phyloP scores from a whole-genome alignment of 306 rosid species.

The Heteromeles arbutifolia region DNA sequence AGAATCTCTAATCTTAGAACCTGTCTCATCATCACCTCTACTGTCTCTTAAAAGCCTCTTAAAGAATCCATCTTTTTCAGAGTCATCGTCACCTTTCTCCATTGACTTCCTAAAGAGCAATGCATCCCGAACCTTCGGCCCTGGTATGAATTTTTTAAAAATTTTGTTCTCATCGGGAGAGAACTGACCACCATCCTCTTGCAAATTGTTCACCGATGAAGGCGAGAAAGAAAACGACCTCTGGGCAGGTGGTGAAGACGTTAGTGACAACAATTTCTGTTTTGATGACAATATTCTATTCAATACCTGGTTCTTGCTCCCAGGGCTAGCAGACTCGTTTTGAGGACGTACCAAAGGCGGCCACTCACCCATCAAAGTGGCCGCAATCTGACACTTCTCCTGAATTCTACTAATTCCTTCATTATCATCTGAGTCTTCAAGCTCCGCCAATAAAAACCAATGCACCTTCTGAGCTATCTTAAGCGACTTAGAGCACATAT shows the following conservation, averaged over 20 bases:
- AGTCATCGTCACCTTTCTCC: slow-evolving; percentile 67
- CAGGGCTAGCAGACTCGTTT: slow-evolving; percentile 35
- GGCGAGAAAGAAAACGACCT: slow-evolving; percentile 61
- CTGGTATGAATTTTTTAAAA: slow-evolving; percentile 74
- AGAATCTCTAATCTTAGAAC: slow-evolving; percentile 67
- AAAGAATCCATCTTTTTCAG: slow-evolving; percentile 87
- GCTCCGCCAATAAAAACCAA: slow-evolving; percentile 87
- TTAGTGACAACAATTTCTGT: slow-evolving; percentile 63
- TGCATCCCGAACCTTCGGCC: slow-evolving; percentile 81
- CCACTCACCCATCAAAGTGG: slow-evolving; percentile 95
- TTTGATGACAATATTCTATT: slow-evolving; percentile 66
- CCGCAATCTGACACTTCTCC: slow-evolving; percentile 83
- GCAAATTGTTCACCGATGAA: slow-evolving; percentile 45
- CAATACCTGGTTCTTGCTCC: slow-evolving; percentile 71
- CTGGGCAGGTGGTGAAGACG: slow-evolving; percentile 57
- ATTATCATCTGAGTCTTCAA: slow-evolving; percentile 85
- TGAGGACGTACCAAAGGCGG: slow-evolving; percentile 51
- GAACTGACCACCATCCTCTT: slow-evolving; percentile 47
- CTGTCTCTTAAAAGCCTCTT: slow-evolving; percentile 82
- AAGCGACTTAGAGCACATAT: slow-evolving; percentile 78
- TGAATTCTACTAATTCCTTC: slow-evolving; percentile 88
- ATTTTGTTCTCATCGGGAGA: slow-evolving; percentile 72
- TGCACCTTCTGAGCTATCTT: slow-evolving; percentile 95
- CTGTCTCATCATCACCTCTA: slow-evolving; percentile 70
- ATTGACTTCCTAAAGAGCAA: slow-evolving; percentile 73